Conservation (phyloP, 495 filamentous ascomycete species). For the Xylaria castorea region DNA sequence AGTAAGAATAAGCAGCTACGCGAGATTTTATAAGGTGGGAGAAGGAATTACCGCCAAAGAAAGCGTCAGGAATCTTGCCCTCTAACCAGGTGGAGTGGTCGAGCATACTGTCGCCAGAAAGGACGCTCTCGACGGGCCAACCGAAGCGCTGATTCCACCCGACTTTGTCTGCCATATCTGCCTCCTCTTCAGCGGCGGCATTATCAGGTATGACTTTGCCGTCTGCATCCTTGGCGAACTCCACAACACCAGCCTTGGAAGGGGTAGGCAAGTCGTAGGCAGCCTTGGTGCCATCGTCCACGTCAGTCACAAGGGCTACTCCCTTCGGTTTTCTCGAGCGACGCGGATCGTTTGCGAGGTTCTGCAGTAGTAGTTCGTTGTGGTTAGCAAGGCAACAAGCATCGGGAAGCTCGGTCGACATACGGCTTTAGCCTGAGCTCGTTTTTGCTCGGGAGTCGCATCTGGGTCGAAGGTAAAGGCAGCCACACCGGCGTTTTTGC, state of each 20-base stretch:
- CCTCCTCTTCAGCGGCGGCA: constrained; percentile 63
- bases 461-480: constrained; percentile 89
- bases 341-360: constrained; percentile 64
- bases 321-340: constrained; percentile 68
- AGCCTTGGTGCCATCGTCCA: constrained; percentile 70
- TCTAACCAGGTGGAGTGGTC: constrained; percentile 92
- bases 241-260: constrained; percentile 68
- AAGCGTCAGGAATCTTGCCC: constrained; percentile 81
- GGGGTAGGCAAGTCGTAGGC: constrained; percentile 81
- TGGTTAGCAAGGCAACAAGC: constrained; percentile 23
- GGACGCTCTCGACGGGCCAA: constrained; percentile 56
- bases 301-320: constrained; percentile 75
- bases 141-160: constrained; percentile 93
- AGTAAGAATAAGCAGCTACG: constrained; percentile 30
- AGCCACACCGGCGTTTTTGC: constrained; percentile 73
- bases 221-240: constrained; percentile 48
- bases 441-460: constrained; percentile 84
- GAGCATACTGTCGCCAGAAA: constrained; percentile 69
- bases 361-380: constrained; percentile 34
- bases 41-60: constrained; percentile 76
- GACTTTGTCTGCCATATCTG: constrained; percentile 67
- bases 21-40: constrained; percentile 3
- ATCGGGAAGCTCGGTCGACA: constrained; percentile 41
- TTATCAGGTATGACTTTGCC: constrained; percentile 54
- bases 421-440: constrained; percentile 78